Evolutionary conservation across 352 stramenopile species (phyloP).

Genomic region (Globisporangium alternatum): DNA sequence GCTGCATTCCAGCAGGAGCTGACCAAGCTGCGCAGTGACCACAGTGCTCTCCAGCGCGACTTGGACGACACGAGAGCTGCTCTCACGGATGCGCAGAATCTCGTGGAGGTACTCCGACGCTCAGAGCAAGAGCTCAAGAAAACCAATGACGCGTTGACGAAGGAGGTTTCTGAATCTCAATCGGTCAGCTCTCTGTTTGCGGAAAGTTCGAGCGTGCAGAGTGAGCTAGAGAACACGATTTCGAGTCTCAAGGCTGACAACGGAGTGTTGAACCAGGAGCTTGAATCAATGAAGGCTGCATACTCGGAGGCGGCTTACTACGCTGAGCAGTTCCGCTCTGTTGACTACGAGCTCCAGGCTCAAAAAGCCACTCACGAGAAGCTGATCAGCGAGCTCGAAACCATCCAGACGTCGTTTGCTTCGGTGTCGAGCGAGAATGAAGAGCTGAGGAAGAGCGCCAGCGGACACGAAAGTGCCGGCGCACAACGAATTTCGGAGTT

Average conservation of each 20-base stretch:
- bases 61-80: slow-evolving; percentile 19
- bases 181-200: slow-evolving; percentile 20
- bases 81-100: not conserved
- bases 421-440: slow-evolving; percentile 6
- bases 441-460: not conserved
- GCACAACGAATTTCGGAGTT: slow-evolving; percentile 9
- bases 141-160: slow-evolving; percentile 23
- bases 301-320: slow-evolving; percentile 34
- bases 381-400: slow-evolving; percentile 8
- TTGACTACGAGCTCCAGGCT: slow-evolving; percentile 28
- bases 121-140: slow-evolving; percentile 34
- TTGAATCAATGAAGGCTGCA: slow-evolving; percentile 30
- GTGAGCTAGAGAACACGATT: slow-evolving; percentile 12
- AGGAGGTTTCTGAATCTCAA: slow-evolving; percentile 34
- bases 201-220: slow-evolving; percentile 14
- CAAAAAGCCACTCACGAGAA: slow-evolving; percentile 13
- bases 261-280: slow-evolving; percentile 29
- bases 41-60: slow-evolving; percentile 18
- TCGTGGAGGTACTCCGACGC: slow-evolving; percentile 19
- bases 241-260: slow-evolving; percentile 16
- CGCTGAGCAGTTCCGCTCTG: slow-evolving; percentile 26
- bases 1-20: slow-evolving; percentile 29
- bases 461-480: slow-evolving; percentile 1
- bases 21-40: slow-evolving; percentile 25
- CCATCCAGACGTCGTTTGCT: not conserved